Evolutionary conservation across 208 protist genomes (phyloP).

Genomic region (Trypanosoma congolense): DNA sequence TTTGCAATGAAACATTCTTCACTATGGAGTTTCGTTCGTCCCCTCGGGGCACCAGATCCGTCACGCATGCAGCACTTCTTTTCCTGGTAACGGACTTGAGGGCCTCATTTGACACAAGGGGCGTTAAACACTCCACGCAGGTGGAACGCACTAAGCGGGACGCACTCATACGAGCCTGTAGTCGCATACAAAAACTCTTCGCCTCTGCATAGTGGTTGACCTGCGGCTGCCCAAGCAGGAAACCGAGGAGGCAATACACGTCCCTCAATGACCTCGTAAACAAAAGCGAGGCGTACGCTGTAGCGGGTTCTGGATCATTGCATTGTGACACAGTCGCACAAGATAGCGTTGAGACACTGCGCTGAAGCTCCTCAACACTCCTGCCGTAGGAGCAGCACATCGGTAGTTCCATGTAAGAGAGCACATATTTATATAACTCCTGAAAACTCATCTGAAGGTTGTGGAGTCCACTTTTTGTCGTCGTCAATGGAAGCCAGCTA

Average conservation of each 20-base stretch:
- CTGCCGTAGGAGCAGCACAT: constrained; percentile 38
- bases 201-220: constrained; percentile 50
- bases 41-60: too few species aligned
- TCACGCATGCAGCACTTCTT: too few species aligned
- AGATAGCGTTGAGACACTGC: constrained; percentile 20
- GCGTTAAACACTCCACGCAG: too few species aligned
- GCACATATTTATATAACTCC: constrained; percentile 1
- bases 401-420: constrained; percentile 12
- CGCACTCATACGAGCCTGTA: too few species aligned
- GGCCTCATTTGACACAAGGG: too few species aligned
- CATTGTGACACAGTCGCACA: background rate
- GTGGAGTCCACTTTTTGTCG: constrained; percentile 11
- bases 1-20: too few species aligned
- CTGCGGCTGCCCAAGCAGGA: constrained; percentile 38
- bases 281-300: constrained; percentile 24
- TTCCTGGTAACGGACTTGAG: too few species aligned
- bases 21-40: too few species aligned
- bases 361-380: constrained; percentile 20
- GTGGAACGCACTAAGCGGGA: too few species aligned
- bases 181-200: constrained; percentile 10
- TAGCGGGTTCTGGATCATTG: constrained; percentile 1
- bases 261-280: constrained; percentile 29
- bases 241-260: constrained; percentile 40
- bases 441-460: constrained; percentile 14
- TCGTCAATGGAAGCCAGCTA: constrained; percentile 31